Evolutionary conservation across 805 yeast genomes (phyloP).

Genomic region (Phaffomyces thermotolerans): DNA sequence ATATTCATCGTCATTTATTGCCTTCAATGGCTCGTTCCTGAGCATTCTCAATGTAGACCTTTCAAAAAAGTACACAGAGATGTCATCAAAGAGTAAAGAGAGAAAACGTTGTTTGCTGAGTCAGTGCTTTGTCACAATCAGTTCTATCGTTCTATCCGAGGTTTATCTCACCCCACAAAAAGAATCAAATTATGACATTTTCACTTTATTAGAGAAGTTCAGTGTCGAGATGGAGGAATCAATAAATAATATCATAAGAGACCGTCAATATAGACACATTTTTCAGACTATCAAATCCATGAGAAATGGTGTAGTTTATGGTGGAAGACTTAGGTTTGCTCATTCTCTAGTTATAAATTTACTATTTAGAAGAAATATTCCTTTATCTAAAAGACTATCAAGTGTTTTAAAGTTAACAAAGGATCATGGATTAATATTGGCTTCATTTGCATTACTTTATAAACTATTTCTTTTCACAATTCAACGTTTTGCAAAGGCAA

Average conservation of each 20-base stretch:
- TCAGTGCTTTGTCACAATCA: too few relatives aligned
- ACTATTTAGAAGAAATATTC: constrained; percentile 31
- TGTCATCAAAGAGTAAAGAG: too few relatives aligned
- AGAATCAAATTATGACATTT: too few relatives aligned
- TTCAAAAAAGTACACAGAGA: too few relatives aligned
- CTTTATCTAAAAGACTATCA: constrained; percentile 34
- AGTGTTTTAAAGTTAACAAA: constrained; percentile 45
- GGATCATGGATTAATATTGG: constrained; percentile 50
- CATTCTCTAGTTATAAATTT: constrained; percentile 59
- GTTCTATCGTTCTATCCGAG: too few relatives aligned
- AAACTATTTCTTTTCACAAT: constrained; percentile 29
- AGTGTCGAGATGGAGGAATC: constrained; percentile 1
- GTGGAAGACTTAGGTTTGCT: constrained; percentile 53
- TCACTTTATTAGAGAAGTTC: too few relatives aligned
- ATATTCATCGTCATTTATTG: too few relatives aligned
- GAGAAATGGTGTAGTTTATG: constrained; percentile 44
- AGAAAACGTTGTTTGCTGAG: too few relatives aligned
- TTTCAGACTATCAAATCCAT: constrained; percentile 33
- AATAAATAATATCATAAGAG: constrained; percentile 22
- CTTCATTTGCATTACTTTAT: constrained; percentile 48
- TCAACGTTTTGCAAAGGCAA: constrained; percentile 18
- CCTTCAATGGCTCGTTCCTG: too few relatives aligned
- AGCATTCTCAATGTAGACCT: too few relatives aligned
- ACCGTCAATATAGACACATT: constrained; percentile 29
- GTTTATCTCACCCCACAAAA: too few relatives aligned